Percentiles rank a stretch among this genome's conserved stretches.
Conservation (phyloP, 176 grass and related monocot species). For the Ampelocalamus luodianensis region DNA sequence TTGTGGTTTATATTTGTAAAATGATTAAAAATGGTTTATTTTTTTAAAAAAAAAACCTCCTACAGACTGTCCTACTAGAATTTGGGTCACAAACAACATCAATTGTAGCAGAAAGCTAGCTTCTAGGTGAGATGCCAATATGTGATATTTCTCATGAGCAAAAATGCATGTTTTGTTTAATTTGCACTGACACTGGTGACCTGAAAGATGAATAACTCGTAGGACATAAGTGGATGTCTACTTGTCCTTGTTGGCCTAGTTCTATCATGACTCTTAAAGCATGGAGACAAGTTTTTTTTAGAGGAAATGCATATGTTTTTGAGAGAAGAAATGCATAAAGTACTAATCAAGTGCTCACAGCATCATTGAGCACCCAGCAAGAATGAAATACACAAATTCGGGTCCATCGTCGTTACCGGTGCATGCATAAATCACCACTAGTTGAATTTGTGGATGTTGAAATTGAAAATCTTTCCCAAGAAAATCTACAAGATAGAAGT, state of each 20-base stretch:
- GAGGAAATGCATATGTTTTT: neutral
- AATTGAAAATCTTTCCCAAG: neutral
- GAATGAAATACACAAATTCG: neutral
- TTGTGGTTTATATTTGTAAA: too few relatives aligned
- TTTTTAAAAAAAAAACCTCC: too few relatives aligned
- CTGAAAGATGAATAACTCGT: neutral
- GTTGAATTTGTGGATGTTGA: neutral
- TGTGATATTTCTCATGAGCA: neutral
- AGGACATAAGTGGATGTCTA: slow-evolving; percentile 14
- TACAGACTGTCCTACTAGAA: neutral
- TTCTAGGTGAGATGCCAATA: slow-evolving; percentile 1
- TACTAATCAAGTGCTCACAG: neutral
- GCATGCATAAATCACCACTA: neutral
- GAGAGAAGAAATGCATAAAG: too few relatives aligned
- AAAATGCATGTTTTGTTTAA: neutral
- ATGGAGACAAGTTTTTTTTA: neutral
- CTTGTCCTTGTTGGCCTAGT: neutral
- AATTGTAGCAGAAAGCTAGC: neutral
- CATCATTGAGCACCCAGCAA: slow-evolving; percentile 18
- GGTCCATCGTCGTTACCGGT: too few relatives aligned
- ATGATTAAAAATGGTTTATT: too few relatives aligned
- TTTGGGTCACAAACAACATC: neutral
- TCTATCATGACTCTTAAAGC: neutral
- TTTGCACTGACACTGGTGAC: neutral
- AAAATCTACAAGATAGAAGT: neutral